Evolutionary conservation across 805 yeast genomes (phyloP), one percentile per base, ranked within the genome.

Genomic region (Ascoidea asiatica): DNA sequence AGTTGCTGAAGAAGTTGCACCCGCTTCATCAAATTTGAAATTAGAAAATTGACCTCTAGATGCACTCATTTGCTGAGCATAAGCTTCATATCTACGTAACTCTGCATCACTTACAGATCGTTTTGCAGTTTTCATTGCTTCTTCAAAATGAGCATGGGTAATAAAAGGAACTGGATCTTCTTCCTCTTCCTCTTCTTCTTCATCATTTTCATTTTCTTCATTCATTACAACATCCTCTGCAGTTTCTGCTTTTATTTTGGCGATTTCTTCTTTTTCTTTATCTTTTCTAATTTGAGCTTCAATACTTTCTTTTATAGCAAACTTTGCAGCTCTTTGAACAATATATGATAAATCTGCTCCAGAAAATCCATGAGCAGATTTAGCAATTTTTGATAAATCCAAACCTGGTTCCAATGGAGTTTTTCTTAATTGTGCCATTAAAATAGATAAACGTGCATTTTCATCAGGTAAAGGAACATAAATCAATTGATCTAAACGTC

Each of bases 111-210:
- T 81, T 42, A 92, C 99, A 46, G 97, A 89, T 57, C 97, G 84
- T 66, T 88, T 83, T 44, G 98, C 99, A 1, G 97, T 88, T 79
- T 90, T 89, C 99, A 92, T 92, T 41, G 99, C 99, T 72, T 92
- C 97, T 66, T 92, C 96, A 57, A 92, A 88, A 64, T 92, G 99
- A 43, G 81, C 81, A 60, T 82, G 84, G 23, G 95, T 85, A 57
- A 92, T 90, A 64, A 65, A 92, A 58, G 99, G 98, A 54, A 92
- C 99, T 23, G 95, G 87, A 62, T 92, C 98, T 59, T 79, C 88
- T 56, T 77, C 85, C 63, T 77, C 86, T 49, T 74, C 86, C 53
- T 66, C 61, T 57, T 66, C 64, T 18, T 47, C 70, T 47, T 65
- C 79, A 39, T 54, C 67, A 37, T 60, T 66, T 38, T 59, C 64